Percentiles rank a stretch among this genome's conserved stretches.
Evolutionary conservation across 345 rosid species (phyloP).

Genomic region (Populus tremula): DNA sequence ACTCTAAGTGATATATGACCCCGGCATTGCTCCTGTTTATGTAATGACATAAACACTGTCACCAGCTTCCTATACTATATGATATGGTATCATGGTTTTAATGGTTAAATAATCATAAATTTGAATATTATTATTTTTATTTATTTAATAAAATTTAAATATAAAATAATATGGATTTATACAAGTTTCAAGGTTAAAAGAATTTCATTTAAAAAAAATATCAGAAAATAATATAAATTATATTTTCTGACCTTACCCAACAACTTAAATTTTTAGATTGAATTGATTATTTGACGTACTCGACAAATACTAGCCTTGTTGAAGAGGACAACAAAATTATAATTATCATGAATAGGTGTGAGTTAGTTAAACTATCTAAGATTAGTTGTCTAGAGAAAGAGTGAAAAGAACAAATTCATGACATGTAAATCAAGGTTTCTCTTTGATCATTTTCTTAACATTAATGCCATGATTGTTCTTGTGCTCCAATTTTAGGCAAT

Average conservation of each 20-base stretch:
- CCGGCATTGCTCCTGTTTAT: too few species aligned
- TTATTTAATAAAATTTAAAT: too few species aligned
- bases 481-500: neutral
- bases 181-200: too few species aligned
- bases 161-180: fast-evolving
- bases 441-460: neutral
- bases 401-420: conserved; percentile 1
- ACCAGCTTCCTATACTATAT: neutral
- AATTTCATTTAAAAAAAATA: too few species aligned
- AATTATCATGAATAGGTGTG: conserved; percentile 8
- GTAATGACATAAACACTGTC: neutral
- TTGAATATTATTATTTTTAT: too few species aligned
- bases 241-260: too few species aligned
- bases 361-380: conserved; percentile 9
- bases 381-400: neutral
- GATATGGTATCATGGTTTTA: too few species aligned
- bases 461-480: neutral
- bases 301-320: neutral
- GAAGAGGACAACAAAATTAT: conserved; percentile 1
- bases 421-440: neutral
- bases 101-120: fast-evolving
- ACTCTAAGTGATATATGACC: neutral
- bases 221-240: too few species aligned
- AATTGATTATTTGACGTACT: too few species aligned
- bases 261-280: too few species aligned